These are phyloP conservation scores for Chaetomium sp. DNA, from an alignment of 2,329 filamentous ascomycete genomes.

Conservation along the genomic window DNA sequence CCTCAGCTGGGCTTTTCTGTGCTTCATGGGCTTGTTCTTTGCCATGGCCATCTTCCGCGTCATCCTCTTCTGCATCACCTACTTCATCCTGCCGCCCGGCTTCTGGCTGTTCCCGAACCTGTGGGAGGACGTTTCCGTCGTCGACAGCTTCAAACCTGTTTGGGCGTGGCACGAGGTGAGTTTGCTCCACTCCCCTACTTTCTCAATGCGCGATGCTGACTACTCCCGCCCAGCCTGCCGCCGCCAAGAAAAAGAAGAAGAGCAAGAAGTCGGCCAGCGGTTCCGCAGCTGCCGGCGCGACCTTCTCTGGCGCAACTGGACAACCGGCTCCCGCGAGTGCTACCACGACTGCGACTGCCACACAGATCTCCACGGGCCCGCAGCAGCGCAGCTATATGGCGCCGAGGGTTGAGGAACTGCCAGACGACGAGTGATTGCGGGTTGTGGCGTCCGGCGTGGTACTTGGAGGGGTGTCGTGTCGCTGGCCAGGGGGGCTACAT, in stretches of 20 bases:
- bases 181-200: constrained; percentile 28
- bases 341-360: constrained; percentile 59
- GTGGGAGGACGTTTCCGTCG: constrained; percentile 97
- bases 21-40: constrained; percentile 90
- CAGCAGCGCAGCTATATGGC: constrained; percentile 52
- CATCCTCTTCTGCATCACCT: constrained; percentile 90
- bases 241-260: constrained; percentile 58
- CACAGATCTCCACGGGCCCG: constrained; percentile 52
- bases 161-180: constrained; percentile 98
- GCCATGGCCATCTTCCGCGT: constrained; percentile 96
- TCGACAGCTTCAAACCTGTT: constrained; percentile 92
- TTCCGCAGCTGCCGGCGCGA: constrained; percentile 44
- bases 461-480: not conserved
- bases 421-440: constrained; percentile 38
- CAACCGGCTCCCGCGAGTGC: constrained; percentile 55
- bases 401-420: constrained; percentile 42
- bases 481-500: not conserved
- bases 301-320: constrained; percentile 57
- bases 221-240: constrained; percentile 30
- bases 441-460: constrained; percentile 9
- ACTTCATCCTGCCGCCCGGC: constrained; percentile 80
- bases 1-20: constrained; percentile 89
- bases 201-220: constrained; percentile 29
- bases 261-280: constrained; percentile 42
- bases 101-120: constrained; percentile 98